Base-by-base conservation (phyloP, 1,284 basidiomycete species). In the Marasmius tenuissimus region DNA sequence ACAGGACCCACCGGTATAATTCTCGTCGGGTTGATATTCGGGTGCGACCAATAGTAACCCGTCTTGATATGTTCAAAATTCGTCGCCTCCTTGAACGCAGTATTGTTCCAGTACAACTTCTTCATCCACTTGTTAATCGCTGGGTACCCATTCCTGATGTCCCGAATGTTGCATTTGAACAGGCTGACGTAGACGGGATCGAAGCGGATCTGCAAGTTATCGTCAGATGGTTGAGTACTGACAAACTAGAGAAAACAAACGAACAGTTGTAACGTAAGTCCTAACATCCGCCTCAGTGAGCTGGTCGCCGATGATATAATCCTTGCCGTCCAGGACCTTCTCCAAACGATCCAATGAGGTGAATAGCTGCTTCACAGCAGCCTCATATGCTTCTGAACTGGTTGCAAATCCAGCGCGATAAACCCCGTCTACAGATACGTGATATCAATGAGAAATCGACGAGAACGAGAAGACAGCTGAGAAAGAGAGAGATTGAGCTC, bases 221-320 rank as follows among this genome's bases (percentile, higher is more conserved):
- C 27, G 20, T 27, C 16, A 45, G 54, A 20, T 8, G 49, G 37
- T 8, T n/a, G 20, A 16, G 7, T 9, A 12, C 4, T 2, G 27
- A 27, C 16, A 34, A 8, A 18, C 16, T 14, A 16, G 20, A 45
- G 14, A 16, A 9, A 47, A 14, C 12, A 8, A 2, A 74, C 92
- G 70, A 65, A 97, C 88, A 61, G 96, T 91, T 4, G 96, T 98
- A 22, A 96, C 96, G 77, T 85, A 98, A 50, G 98, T 87, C 47
- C 96, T 85, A 59, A 97, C 80, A 71, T 98, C 96, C 4, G 95
- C 96, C 75, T 99, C 97, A 1, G 95, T 97, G 55, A 99, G 82
- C 58, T 70, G 81, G 66, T 87, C 82, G 14, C 94, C 95, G 59
- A 97, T 79, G 61, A 98, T 82, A 76, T 89, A 98, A 52, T 93